A percentile compares a stretch with the other conserved stretches of the same genome.
Conservation (phyloP, 164 flowering plant species). For the Macadamia integrifolia region DNA sequence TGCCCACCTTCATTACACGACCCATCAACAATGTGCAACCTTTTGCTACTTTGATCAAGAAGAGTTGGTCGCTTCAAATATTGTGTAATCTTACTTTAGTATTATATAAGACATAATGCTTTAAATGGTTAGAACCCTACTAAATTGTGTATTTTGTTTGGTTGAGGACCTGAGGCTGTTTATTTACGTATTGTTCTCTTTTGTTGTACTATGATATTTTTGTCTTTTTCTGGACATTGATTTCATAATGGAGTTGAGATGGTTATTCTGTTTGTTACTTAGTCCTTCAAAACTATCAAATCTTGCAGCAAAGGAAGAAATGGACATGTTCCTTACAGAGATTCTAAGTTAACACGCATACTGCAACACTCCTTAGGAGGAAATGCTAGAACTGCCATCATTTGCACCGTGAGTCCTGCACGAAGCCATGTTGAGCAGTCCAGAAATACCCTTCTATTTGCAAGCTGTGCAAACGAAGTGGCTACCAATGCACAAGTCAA, state of each 20-base stretch:
- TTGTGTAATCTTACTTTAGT: neutral
- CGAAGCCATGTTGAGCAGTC: slow-evolving; percentile 87
- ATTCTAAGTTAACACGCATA: slow-evolving; percentile 94
- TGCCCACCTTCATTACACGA: too few relatives aligned
- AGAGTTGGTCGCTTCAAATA: neutral
- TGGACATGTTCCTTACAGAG: slow-evolving; percentile 84
- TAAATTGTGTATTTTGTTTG: neutral
- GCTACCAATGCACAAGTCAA: slow-evolving; percentile 79
- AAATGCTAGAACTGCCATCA: slow-evolving; percentile 91
- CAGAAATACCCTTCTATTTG: slow-evolving; percentile 87
- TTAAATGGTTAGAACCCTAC: neutral
- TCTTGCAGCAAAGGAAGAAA: slow-evolving; percentile 77
- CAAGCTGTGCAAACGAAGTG: slow-evolving; percentile 91
- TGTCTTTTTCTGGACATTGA: neutral
- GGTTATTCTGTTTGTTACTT: neutral
- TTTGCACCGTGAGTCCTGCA: slow-evolving; percentile 95
- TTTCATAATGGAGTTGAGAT: neutral
- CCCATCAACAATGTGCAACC: neutral
- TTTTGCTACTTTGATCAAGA: neutral
- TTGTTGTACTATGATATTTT: neutral
- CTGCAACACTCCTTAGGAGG: slow-evolving; percentile 88
- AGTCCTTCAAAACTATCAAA: slow-evolving; percentile 1
- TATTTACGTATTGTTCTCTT: neutral
- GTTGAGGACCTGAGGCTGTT: neutral
- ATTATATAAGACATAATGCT: neutral